These are phyloP conservation scores for Phyllostachys edulis DNA, from an alignment of 176 grass and related monocot genomes.

Conservation along the genomic window DNA sequence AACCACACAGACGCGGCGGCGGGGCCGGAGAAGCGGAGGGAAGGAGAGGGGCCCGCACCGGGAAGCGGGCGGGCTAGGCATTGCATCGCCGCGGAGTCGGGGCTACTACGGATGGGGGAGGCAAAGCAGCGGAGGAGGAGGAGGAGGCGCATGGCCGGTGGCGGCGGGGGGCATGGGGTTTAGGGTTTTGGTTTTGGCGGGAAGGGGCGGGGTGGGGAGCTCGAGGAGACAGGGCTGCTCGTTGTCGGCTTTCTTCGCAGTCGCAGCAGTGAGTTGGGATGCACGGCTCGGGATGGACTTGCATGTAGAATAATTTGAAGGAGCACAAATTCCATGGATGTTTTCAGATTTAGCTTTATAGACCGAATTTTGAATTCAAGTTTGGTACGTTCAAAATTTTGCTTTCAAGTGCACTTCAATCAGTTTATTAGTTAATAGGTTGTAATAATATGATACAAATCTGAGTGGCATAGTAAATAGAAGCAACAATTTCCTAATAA, in stretches of 20 bases:
- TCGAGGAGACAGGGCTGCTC: background rate
- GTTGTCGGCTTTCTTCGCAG: background rate
- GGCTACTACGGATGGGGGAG: background rate
- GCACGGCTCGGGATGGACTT: no score
- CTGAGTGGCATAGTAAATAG: no score
- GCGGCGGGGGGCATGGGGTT: background rate
- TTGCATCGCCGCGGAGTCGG: background rate
- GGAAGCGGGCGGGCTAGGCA: constrained; percentile 20
- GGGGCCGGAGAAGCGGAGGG: background rate
- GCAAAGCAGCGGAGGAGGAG: background rate
- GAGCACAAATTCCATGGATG: no score
- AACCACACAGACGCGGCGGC: background rate
- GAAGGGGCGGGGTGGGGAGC: background rate
- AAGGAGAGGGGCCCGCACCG: background rate
- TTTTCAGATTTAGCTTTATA: no score
- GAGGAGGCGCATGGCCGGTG: constrained; percentile 28
- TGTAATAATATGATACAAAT: no score
- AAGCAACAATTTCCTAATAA: no score
- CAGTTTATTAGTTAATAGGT: no score
- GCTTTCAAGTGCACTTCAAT: no score
- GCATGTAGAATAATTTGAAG: no score
- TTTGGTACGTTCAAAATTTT: no score
- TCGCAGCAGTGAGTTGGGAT: background rate
- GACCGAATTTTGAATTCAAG: no score
- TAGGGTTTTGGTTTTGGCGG: constrained; percentile 26